These are phyloP conservation scores for Cytidiella melzeri DNA, from an alignment of 768 basidiomycete genomes.

Conservation along the genomic window DNA sequence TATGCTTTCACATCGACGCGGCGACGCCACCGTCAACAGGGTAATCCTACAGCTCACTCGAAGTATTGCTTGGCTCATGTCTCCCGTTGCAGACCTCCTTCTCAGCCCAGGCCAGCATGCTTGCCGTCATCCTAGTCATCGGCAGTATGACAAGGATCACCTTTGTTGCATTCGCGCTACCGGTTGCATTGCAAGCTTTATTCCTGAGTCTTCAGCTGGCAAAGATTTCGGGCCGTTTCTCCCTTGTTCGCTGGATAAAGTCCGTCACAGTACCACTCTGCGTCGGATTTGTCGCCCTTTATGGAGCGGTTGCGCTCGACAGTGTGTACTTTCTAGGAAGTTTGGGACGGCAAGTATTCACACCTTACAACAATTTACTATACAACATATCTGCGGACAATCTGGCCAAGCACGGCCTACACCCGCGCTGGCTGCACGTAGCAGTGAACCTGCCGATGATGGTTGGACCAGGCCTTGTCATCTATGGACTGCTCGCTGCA, in stretches of 20 bases:
- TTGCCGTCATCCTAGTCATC: slow-evolving; percentile 19
- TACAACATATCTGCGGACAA: slow-evolving; percentile 33
- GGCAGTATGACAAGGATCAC: slow-evolving; percentile 33
- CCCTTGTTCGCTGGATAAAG: neutral
- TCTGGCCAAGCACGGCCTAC: slow-evolving; percentile 33
- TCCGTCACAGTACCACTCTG: slow-evolving; percentile 19
- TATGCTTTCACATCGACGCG: too few relatives aligned
- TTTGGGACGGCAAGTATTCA: slow-evolving; percentile 20
- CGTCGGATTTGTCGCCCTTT: slow-evolving; percentile 15
- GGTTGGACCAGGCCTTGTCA: slow-evolving; percentile 29
- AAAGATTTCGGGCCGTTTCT: neutral
- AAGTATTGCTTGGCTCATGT: neutral
- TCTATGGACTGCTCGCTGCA: slow-evolving; percentile 15
- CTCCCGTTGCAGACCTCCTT: neutral
- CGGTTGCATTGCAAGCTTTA: slow-evolving; percentile 25
- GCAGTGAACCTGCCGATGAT: slow-evolving; percentile 35
- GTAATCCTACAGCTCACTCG: too few relatives aligned
- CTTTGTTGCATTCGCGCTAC: slow-evolving; percentile 29
- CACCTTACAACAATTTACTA: slow-evolving; percentile 33
- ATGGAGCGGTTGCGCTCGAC: slow-evolving; percentile 24
- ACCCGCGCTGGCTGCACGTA: slow-evolving; percentile 35
- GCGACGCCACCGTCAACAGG: too few relatives aligned
- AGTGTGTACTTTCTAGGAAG: slow-evolving; percentile 28
- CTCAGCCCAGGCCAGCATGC: neutral
- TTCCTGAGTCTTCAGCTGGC: slow-evolving; percentile 6